Base-by-base conservation (phyloP, 1,139 yeast species). In the Protomyces inouyei region DNA sequence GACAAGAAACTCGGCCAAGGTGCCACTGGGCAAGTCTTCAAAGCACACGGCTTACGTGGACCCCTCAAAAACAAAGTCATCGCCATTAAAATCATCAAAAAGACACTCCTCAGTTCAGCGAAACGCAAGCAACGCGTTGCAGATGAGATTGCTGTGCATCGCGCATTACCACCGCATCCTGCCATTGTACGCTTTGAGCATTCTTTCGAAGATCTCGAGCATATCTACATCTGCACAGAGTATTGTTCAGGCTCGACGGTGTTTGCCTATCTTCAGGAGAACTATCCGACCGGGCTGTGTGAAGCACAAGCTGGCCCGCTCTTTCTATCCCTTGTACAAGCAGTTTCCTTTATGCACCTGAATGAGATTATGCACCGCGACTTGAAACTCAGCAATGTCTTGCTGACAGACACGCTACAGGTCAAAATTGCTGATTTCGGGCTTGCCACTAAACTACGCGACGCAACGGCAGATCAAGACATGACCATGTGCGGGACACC, bases 151-250 rank as follows among this genome's bases (percentile, higher is more conserved):
- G 43, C 36, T 9, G 40, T 64, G 9, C 66, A 59, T 55, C 35
- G 37, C n/a, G 53, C 37, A 3, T 52, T 64, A 6, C 46, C 60
- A 14, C 48, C 51, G 1, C 98, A 93, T 76, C 83, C 93, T 51
- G 89, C 91, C 73, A 86, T 93, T 72, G 98, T 93, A 67, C 87
- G 88, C 74, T 93, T 92, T 71, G 82, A 89, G 66, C 98, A 93
- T 74, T 91, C 97, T 77, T 92, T 92, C 73, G 98, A 92, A 77
- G 98, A 91, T 76, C 95, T 90, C 72, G 84, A 85, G 67, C 92
- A 92, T 73, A 98, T 93, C 57, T 93, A 93, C 76, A 92, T 93
- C 67, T 79, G 95, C 69, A 81, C 93, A 67, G 98, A 95, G 75
- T 91, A 93, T 69, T 93, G 98, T 77, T 93, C 96, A 56, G 88